Percentiles rank a stretch among this genome's conserved stretches.
Evolutionary conservation across 345 rosid genomes (phyloP).

Genomic region (Angophora floribunda): DNA sequence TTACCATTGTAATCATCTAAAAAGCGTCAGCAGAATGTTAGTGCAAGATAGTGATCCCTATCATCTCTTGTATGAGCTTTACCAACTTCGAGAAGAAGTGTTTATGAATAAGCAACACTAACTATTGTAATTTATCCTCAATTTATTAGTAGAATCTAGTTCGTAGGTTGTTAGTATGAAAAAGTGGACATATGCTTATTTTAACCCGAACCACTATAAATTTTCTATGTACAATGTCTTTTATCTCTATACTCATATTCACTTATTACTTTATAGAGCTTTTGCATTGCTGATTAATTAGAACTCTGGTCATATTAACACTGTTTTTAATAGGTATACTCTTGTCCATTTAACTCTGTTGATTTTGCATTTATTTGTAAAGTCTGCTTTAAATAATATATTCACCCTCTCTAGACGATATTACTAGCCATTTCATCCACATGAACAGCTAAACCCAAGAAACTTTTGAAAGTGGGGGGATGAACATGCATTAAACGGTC

Average conservation of each 20-base stretch:
- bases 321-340: too few species aligned
- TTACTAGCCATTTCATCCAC: not conserved
- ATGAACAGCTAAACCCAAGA: not conserved
- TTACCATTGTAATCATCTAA: too few species aligned
- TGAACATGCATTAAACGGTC: not conserved
- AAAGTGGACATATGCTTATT: not conserved
- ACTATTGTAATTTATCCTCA: not conserved
- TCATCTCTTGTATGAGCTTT: too few species aligned
- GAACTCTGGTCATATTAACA: not conserved
- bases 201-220: too few species aligned
- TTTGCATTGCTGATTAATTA: too few species aligned
- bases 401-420: accelerated
- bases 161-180: accelerated
- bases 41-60: too few species aligned
- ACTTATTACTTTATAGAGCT: too few species aligned
- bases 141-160: not conserved
- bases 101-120: not conserved
- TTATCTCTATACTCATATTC: not conserved
- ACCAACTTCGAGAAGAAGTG: not conserved
- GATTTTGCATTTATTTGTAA: too few species aligned
- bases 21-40: too few species aligned
- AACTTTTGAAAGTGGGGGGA: not conserved
- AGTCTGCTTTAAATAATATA: not conserved
- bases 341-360: not conserved
- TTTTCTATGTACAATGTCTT: not conserved